A percentile compares a stretch with the other conserved stretches of the same genome.
Conservation (phyloP, 2,329 filamentous ascomycete species). For the Plectosphaerella sp. region DNA sequence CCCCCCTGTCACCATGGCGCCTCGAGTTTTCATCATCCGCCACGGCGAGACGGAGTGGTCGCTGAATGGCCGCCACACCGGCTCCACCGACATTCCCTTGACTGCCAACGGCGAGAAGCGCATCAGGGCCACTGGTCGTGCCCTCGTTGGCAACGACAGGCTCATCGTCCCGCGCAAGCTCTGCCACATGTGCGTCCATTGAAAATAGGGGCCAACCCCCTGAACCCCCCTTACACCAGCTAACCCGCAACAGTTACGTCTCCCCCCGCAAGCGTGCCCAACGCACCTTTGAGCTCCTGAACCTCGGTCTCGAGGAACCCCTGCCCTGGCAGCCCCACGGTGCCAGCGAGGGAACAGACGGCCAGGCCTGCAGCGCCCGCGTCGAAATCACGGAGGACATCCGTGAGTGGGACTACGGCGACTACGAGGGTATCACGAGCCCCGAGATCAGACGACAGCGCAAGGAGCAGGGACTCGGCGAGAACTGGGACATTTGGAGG, state of each 20-base stretch:
- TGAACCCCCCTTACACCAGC: background rate
- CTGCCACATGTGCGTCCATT: conserved; percentile 66
- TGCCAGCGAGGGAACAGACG: conserved; percentile 15
- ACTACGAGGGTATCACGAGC: conserved; percentile 78
- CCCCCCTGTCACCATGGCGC: conserved; percentile 34
- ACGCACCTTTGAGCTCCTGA: conserved; percentile 83
- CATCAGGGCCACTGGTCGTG: conserved; percentile 71
- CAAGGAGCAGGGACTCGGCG: conserved; percentile 50
- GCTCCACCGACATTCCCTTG: conserved; percentile 78
- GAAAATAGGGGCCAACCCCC: background rate
- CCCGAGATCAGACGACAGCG: conserved; percentile 59
- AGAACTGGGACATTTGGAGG: conserved; percentile 80
- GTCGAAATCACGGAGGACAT: conserved; percentile 69
- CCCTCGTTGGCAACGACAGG: conserved; percentile 77
- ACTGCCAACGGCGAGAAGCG: conserved; percentile 77
- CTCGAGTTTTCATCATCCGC: conserved; percentile 76
- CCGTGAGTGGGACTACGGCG: conserved; percentile 83
- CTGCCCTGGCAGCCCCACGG: conserved; percentile 66
- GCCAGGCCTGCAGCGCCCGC: conserved; percentile 49
- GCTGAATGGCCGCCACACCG: conserved; percentile 79
- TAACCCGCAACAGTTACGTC: conserved; percentile 58
- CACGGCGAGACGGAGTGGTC: conserved; percentile 98
- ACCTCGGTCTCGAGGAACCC: conserved; percentile 62
- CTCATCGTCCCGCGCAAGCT: conserved; percentile 80
- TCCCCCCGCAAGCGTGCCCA: conserved; percentile 82